phyloP scores from a whole-genome alignment of 768 basidiomycete genomes.

The Podaxis sp. region DNA sequence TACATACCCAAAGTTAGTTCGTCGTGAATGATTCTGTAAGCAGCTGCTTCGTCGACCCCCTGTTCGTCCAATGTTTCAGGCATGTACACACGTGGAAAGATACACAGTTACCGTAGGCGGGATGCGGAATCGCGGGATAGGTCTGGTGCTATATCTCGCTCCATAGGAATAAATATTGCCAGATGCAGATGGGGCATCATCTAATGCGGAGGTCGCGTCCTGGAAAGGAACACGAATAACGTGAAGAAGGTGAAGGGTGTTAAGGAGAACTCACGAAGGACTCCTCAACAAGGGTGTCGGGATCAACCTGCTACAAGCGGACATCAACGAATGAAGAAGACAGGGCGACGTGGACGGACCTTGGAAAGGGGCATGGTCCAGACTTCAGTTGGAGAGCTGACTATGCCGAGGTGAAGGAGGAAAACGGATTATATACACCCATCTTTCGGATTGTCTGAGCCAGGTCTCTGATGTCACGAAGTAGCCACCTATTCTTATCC shows the following conservation, averaged over 20 bases:
- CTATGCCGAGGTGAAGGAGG: neutral
- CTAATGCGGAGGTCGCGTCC: conserved; percentile 25
- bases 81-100: neutral
- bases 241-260: neutral
- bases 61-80: conserved; percentile 24
- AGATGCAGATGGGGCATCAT: conserved; percentile 20
- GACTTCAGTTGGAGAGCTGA: neutral
- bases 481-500: neutral
- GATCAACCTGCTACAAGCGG: conserved; percentile 58
- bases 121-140: conserved; percentile 66
- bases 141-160: conserved; percentile 59
- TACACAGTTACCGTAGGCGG: conserved; percentile 46
- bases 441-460: neutral
- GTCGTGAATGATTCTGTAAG: conserved; percentile 58
- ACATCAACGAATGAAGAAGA: conserved; percentile 9
- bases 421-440: neutral
- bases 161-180: conserved; percentile 49
- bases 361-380: conserved; percentile 62
- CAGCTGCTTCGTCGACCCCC: conserved; percentile 57
- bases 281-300: conserved; percentile 62
- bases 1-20: conserved; percentile 59
- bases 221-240: conserved; percentile 11
- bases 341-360: conserved; percentile 27
- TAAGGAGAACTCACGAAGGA: conserved; percentile 40
- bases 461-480: conserved; percentile 9